A percentile compares a stretch with the other conserved stretches of the same genome.
Conservation (phyloP, 176 grass and related monocot species). For the Musa acuminata region DNA sequence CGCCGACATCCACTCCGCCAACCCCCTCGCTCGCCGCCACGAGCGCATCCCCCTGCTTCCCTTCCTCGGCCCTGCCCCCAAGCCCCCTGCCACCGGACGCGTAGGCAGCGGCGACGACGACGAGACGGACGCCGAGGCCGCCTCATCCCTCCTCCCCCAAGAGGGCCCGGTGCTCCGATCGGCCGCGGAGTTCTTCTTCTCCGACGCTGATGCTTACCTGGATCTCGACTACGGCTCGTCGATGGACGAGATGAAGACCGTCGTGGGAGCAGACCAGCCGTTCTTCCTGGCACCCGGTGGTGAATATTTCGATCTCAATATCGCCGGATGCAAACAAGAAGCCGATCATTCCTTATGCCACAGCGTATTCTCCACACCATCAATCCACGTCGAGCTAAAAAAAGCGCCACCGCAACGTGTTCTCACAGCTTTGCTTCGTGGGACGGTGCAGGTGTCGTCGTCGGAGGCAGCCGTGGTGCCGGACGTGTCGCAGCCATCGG, state of each 20-base stretch:
- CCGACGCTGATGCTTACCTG: conserved; percentile 40
- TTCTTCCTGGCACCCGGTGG: conserved; percentile 19
- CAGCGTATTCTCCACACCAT: conserved; percentile 31
- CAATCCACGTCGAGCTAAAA: too few species aligned
- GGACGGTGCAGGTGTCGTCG: conserved; percentile 48
- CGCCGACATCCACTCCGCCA: conserved; percentile 80
- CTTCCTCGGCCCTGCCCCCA: conserved; percentile 44
- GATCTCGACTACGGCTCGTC: conserved; percentile 56
- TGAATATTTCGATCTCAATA: conserved; percentile 30
- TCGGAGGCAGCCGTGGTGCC: conserved; percentile 81
- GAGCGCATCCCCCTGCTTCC: conserved; percentile 54
- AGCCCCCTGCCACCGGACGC: conserved; percentile 18
- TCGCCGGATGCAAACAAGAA: conserved; percentile 33
- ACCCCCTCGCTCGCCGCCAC: conserved; percentile 62
- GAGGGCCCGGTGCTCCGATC: not conserved
- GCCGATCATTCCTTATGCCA: conserved; percentile 49
- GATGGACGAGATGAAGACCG: conserved; percentile 45
- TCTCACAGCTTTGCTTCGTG: not conserved
- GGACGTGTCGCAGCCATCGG: conserved; percentile 21
- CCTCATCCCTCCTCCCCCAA: conserved; percentile 51
- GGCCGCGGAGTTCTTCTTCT: conserved; percentile 30
- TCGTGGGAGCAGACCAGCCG: conserved; percentile 20
- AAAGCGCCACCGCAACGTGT: too few species aligned
- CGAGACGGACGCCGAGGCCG: conserved; percentile 51
- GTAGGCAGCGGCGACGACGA: not conserved